Conservation (phyloP, 2,329 filamentous ascomycete species). For the Trichothecium roseum region DNA sequence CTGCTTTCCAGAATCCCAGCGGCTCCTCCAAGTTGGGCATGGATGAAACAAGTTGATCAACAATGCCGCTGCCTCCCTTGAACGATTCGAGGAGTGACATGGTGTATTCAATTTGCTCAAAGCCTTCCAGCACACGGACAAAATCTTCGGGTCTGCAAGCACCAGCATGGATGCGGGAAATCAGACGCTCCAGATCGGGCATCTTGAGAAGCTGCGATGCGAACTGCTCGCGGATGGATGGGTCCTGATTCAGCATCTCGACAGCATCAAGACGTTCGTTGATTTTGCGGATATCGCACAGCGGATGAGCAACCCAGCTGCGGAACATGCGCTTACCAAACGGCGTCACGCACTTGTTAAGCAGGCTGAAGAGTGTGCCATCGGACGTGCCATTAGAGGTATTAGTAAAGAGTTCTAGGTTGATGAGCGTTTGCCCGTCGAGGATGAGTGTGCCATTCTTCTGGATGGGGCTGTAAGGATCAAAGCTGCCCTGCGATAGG, state of each 20-base stretch:
- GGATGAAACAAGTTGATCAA: constrained; percentile 69
- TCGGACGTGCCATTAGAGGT: constrained; percentile 76
- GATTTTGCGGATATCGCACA: constrained; percentile 78
- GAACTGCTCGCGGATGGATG: constrained; percentile 73
- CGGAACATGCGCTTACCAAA: constrained; percentile 95
- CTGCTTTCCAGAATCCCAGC: constrained; percentile 78
- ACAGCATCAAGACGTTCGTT: constrained; percentile 92
- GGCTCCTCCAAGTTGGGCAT: constrained; percentile 77
- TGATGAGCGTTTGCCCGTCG: constrained; percentile 93
- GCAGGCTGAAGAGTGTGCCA: constrained; percentile 79
- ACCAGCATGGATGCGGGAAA: constrained; percentile 87
- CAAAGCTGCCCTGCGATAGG: constrained; percentile 83
- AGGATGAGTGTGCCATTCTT: constrained; percentile 86
- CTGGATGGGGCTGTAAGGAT: constrained; percentile 82
- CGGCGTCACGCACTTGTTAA: constrained; percentile 91
- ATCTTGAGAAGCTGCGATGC: constrained; percentile 80
- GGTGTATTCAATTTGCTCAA: constrained; percentile 95
- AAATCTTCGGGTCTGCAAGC: constrained; percentile 89
- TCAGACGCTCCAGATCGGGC: constrained; percentile 86
- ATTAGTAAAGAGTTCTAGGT: constrained; percentile 95
- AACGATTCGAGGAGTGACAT: constrained; percentile 68
- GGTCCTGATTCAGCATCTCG: constrained; percentile 80
- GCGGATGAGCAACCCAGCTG: constrained; percentile 93
- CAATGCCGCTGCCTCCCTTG: constrained; percentile 68
- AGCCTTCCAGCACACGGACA: constrained; percentile 84